A percentile compares a stretch with the other conserved stretches of the same genome.
phyloP scores from a whole-genome alignment of 208 protist genomes.

The Crithidia mellificae region DNA sequence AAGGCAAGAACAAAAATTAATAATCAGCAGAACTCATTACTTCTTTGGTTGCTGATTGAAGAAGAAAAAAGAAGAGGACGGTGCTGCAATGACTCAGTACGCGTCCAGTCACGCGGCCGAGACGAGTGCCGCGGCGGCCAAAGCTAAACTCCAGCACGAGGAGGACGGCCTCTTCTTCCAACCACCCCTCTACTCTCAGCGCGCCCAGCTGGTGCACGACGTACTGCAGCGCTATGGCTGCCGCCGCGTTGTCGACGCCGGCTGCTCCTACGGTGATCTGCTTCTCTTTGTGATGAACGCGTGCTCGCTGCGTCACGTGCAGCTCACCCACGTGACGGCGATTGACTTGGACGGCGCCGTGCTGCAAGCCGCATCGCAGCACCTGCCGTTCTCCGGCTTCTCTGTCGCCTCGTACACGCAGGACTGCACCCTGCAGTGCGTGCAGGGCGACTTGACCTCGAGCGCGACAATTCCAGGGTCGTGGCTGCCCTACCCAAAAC shows the following conservation, averaged over 20 bases:
- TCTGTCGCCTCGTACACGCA: constrained; percentile 26
- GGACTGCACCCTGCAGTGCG: constrained; percentile 32
- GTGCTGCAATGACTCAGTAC: too few species aligned
- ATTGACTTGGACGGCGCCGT: constrained; percentile 37
- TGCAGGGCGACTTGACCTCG: constrained; percentile 51
- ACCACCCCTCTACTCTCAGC: constrained; percentile 52
- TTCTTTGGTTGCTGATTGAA: too few species aligned
- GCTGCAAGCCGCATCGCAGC: constrained; percentile 13
- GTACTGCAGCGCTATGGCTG: constrained; percentile 33
- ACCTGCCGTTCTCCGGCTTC: constrained; percentile 11
- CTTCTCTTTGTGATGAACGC: constrained; percentile 32
- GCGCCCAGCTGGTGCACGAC: constrained; percentile 32
- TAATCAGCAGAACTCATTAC: too few species aligned
- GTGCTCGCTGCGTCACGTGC: constrained; percentile 14
- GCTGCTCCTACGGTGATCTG: constrained; percentile 46
- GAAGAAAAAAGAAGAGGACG: too few species aligned
- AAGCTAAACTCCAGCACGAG: neutral
- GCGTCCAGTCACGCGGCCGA: neutral
- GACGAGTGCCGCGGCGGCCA: too few species aligned
- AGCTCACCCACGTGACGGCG: constrained; percentile 35
- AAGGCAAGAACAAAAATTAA: too few species aligned
- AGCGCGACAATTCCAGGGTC: constrained; percentile 12
- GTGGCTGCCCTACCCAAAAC: constrained; percentile 7
- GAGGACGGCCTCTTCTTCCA: constrained; percentile 30
- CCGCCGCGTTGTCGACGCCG: constrained; percentile 48